These are phyloP conservation scores for Penicillium lividum DNA, from an alignment of 495 filamentous ascomycete species.

Conservation along the genomic window DNA sequence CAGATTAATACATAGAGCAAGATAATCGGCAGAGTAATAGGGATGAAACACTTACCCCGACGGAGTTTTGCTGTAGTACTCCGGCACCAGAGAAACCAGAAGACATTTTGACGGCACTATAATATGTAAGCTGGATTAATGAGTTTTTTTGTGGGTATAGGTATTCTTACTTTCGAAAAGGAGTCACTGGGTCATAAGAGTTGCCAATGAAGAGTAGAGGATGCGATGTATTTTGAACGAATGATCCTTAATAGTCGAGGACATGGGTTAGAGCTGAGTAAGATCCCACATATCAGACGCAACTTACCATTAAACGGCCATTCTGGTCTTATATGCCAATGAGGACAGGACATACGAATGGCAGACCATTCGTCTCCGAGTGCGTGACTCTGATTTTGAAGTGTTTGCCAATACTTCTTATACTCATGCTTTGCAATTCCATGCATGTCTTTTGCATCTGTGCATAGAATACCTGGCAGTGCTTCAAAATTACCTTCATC, in stretches of 20 bases:
- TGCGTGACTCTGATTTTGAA: neutral
- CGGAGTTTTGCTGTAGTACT: neutral
- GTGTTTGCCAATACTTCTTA: neutral
- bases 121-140: neutral
- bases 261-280: neutral
- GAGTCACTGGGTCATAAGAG: neutral
- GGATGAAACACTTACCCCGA: neutral
- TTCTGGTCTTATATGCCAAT: neutral
- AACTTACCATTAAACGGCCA: neutral
- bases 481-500: neutral
- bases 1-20: neutral
- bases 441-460: neutral
- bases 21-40: neutral
- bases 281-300: neutral
- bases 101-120: neutral
- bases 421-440: neutral
- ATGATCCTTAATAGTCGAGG: neutral
- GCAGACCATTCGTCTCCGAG: neutral
- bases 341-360: neutral
- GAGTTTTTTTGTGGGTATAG: neutral
- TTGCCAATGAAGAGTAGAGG: conserved; percentile 4
- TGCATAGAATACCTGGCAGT: neutral
- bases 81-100: neutral
- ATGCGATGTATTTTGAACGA: conserved; percentile 3
- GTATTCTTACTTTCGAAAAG: neutral